Base-by-base conservation (phyloP, 345 rosid species). In the Camelina laxa region DNA sequence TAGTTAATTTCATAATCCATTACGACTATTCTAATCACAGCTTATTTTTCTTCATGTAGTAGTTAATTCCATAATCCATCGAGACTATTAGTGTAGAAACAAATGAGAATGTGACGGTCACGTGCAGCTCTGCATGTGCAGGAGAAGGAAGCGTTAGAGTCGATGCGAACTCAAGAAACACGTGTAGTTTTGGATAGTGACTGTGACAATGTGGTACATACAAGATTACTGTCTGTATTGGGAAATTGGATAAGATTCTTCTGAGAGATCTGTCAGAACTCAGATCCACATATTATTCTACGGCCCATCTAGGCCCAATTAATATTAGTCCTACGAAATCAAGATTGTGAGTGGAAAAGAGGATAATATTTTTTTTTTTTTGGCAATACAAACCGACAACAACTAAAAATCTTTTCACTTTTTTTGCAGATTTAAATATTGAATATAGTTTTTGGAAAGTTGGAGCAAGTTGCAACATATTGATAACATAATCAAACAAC, bases 401-500 rank as follows among this genome's bases (percentile, higher is more conserved):
- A 12, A 47, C 31, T 31, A 69, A 50, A 20, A 57, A 58, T 70
- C 47, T 59, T 70, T 15, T 8, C 3, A 39, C 1, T 0, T n/a
- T 31, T 55, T 9, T 59, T 19, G 14, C 15, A 12, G 30, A 27
- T 42, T 41, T 2, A 55, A 41, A 16, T 9, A 41, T 9, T 15
- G 6, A 45, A 33, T 33, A 33, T 33, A 60, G 9, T 27, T 59
- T 59, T 7, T 47, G 5, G 2, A 47, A 30, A 47, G 70, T 19
- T 65, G 22, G 31, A 51, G 31, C 56, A 45, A 58, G 35, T 58
- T 20, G 58, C 49, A 35, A 59, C 12, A 69, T 58, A 22, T 21
- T 33, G 59, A 60, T 59, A 48, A 59, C 17, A 48, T 60, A 70
- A 51, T 67, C 33, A 39, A 60, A 36, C 68, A 67, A 30, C 61